These are phyloP conservation scores for Phragmites australis DNA, from an alignment of 176 grass and related monocot genomes.

Conservation along the genomic window DNA sequence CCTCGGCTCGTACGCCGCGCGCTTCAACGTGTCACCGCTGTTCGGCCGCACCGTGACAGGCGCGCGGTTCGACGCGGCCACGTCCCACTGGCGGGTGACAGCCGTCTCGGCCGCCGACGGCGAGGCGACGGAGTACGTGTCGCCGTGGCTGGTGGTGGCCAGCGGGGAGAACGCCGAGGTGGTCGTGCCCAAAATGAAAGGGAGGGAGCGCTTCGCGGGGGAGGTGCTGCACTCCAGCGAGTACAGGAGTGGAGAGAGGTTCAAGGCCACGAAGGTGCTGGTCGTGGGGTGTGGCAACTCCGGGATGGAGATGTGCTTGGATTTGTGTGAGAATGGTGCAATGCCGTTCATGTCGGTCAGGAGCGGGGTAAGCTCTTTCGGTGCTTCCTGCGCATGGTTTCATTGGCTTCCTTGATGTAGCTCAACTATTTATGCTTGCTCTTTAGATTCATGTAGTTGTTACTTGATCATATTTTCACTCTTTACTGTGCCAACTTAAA, in stretches of 20 bases:
- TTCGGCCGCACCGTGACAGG: slow-evolving; percentile 61
- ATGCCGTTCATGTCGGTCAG: slow-evolving; percentile 90
- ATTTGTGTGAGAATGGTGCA: slow-evolving; percentile 79
- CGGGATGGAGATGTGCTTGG: slow-evolving; percentile 95
- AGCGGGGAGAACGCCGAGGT: slow-evolving; percentile 92
- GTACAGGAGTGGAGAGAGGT: slow-evolving; percentile 74
- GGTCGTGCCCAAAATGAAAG: slow-evolving; percentile 69
- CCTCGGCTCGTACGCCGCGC: slow-evolving; percentile 65
- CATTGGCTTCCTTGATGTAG: too few relatives aligned
- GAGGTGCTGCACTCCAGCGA: slow-evolving; percentile 75
- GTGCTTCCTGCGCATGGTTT: not conserved
- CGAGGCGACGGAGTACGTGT: slow-evolving; percentile 51
- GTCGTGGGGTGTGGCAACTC: slow-evolving; percentile 95
- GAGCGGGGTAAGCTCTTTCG: slow-evolving; percentile 60
- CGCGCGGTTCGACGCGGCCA: slow-evolving; percentile 47
- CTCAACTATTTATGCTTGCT: not conserved
- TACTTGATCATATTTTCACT: not conserved
- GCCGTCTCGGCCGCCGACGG: not conserved
- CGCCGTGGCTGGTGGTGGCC: slow-evolving; percentile 88
- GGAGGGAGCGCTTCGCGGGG: slow-evolving; percentile 69
- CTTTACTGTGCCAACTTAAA: not conserved
- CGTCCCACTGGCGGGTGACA: slow-evolving; percentile 63
- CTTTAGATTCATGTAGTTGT: not conserved
- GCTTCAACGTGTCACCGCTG: slow-evolving; percentile 63
- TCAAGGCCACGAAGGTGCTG: slow-evolving; percentile 69